These are phyloP conservation scores for Drechslera avenae DNA, from an alignment of 2,329 filamentous ascomycete genomes.

Conservation along the genomic window DNA sequence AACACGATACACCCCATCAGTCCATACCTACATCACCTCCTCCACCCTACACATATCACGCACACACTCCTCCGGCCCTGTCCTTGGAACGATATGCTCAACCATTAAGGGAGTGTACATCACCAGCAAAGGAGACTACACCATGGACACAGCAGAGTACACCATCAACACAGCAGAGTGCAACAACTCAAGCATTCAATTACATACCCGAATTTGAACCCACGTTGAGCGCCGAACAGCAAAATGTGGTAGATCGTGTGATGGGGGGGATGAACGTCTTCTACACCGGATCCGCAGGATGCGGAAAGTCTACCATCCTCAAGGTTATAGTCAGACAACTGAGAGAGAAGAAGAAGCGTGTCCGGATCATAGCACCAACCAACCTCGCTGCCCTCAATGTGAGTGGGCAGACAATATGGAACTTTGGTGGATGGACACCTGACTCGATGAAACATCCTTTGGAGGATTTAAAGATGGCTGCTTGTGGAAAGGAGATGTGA, in stretches of 20 bases:
- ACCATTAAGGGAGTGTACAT: not conserved
- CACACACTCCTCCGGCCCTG: not conserved
- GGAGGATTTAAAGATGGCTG: constrained; percentile 37
- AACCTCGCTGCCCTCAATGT: constrained; percentile 64
- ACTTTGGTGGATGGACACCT: constrained; percentile 63
- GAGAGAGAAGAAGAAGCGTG: constrained; percentile 39
- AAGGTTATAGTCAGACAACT: constrained; percentile 55
- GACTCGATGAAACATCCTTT: constrained; percentile 53
- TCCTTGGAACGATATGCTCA: not conserved
- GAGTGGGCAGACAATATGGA: constrained; percentile 61
- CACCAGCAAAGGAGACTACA: not conserved
- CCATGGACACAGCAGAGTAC: too few species aligned
- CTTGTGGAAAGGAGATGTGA: constrained; percentile 42
- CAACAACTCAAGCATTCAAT: not conserved
- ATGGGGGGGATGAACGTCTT: constrained; percentile 62
- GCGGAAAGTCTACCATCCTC: constrained; percentile 63
- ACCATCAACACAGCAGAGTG: too few species aligned
- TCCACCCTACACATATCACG: not conserved
- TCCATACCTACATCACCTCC: not conserved
- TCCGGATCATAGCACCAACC: constrained; percentile 64
- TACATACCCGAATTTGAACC: constrained; percentile 17
- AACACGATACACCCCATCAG: not conserved
- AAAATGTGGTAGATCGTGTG: constrained; percentile 55
- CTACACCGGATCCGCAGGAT: constrained; percentile 67
- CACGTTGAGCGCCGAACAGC: constrained; percentile 56